Percentiles rank a stretch among this genome's conserved stretches.
Conservation (phyloP, 2,329 filamentous ascomycete species). For the Pyrenophora tritici-repentis region DNA sequence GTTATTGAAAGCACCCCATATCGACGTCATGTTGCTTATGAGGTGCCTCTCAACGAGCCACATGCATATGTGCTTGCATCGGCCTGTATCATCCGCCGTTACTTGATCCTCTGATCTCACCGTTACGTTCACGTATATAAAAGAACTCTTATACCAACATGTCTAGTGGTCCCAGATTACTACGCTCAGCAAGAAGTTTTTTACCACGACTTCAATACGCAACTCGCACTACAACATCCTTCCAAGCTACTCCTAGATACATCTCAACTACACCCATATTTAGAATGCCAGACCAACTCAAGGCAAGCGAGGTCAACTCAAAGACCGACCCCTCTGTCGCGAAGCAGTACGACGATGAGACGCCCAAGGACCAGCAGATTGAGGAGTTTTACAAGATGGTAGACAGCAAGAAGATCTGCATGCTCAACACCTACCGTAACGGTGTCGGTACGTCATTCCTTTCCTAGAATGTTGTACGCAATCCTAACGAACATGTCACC, state of each 20-base stretch:
- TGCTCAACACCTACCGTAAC: constrained; percentile 50
- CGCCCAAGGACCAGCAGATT: constrained; percentile 53
- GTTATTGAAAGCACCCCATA: constrained; percentile 10
- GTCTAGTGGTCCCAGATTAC: constrained; percentile 23
- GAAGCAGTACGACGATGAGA: constrained; percentile 56
- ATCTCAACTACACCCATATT: constrained; percentile 25
- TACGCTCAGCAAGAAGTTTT: constrained; percentile 14
- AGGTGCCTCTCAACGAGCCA: constrained; percentile 7
- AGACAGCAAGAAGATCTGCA: constrained; percentile 53
- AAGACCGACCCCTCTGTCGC: constrained; percentile 54
- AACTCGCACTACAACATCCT: neutral
- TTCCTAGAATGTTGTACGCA: too few species aligned
- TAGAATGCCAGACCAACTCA: constrained; percentile 55
- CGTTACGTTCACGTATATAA: constrained; percentile 20
- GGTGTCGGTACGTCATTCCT: constrained; percentile 43
- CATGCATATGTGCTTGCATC: constrained; percentile 5
- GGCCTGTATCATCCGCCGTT: constrained; percentile 2
- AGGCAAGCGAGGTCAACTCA: constrained; percentile 48
- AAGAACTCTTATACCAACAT: constrained; percentile 12
- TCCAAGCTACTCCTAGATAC: constrained; percentile 10
- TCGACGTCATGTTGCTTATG: constrained; percentile 28
- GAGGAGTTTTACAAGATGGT: constrained; percentile 55
- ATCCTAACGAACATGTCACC: constrained; percentile 5
- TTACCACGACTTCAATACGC: constrained; percentile 10
- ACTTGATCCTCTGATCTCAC: constrained; percentile 25